These are phyloP conservation scores for Leptographium procerum DNA, from an alignment of 2,329 filamentous ascomycete species.

Conservation along the genomic window DNA sequence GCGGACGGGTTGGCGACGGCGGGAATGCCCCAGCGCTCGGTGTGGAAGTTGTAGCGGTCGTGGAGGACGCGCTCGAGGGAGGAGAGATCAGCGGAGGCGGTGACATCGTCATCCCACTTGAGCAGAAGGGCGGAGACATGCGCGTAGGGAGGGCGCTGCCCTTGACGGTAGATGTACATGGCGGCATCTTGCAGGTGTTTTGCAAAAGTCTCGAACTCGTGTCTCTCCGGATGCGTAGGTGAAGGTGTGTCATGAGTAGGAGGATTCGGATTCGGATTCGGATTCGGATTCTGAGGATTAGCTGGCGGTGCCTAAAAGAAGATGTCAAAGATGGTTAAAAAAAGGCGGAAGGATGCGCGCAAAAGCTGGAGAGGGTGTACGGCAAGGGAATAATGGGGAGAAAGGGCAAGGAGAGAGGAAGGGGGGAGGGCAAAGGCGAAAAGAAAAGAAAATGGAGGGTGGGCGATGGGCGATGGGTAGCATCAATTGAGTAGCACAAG, in stretches of 20 bases:
- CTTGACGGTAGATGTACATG: constrained; percentile 54
- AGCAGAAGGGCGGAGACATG: constrained; percentile 49
- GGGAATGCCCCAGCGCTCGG: constrained; percentile 50
- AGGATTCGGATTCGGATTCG: too few species aligned
- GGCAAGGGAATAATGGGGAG: background rate
- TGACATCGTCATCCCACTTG: constrained; percentile 50
- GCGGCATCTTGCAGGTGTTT: constrained; percentile 57
- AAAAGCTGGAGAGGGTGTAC: background rate
- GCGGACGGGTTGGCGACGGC: constrained; percentile 46
- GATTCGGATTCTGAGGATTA: background rate
- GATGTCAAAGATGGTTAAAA: background rate
- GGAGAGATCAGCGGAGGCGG: constrained; percentile 40
- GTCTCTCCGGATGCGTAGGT: constrained; percentile 26
- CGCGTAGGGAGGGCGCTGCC: constrained; percentile 44
- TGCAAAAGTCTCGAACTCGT: constrained; percentile 56
- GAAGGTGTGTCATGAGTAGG: constrained; percentile 5
- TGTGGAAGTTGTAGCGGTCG: constrained; percentile 49
- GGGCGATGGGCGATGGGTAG: too few species aligned
- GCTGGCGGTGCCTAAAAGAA: background rate
- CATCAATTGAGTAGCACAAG: background rate
- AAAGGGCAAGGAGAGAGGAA: background rate
- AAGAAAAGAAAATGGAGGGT: background rate
- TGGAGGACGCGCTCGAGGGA: constrained; percentile 46
- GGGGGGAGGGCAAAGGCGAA: background rate
- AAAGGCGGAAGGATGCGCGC: background rate